Evolutionary conservation across 2,329 filamentous ascomycete genomes (phyloP).

Genomic region (Ceratocystis destructans): DNA sequence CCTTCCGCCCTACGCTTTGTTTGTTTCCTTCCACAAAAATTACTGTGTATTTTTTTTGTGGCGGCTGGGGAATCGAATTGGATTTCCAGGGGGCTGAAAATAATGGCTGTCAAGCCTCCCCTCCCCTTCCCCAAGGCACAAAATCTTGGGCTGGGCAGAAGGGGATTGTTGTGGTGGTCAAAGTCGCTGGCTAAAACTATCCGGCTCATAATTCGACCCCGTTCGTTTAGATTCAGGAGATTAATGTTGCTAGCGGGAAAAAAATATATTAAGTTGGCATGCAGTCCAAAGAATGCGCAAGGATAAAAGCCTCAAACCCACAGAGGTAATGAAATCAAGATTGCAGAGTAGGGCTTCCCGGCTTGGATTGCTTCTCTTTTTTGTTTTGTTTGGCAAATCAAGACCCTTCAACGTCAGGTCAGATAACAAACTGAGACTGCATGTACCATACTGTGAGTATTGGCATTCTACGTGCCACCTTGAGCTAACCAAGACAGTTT

Average conservation of each 20-base stretch:
- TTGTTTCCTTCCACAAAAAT: neutral
- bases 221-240: constrained; percentile 10
- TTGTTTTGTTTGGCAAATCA: neutral
- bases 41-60: constrained; percentile 3
- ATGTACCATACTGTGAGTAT: no score
- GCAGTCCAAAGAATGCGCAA: neutral
- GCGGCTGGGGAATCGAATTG: constrained; percentile 12
- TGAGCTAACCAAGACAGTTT: neutral
- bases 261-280: neutral
- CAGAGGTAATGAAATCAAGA: neutral
- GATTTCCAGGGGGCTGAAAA: constrained; percentile 14
- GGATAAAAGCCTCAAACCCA: neutral
- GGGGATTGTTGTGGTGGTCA: no score
- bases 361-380: neutral
- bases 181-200: no score
- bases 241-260: neutral
- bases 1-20: neutral
- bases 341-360: neutral
- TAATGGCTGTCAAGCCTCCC: neutral
- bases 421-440: neutral
- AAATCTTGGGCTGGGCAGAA: neutral
- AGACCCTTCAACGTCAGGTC: neutral
- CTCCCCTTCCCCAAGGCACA: neutral
- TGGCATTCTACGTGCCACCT: neutral
- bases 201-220: neutral